A percentile compares a stretch with the other conserved stretches of the same genome.
Conservation (phyloP, 371 early-diverging fungal genomes). For the Encephalitozoon cuniculi region DNA sequence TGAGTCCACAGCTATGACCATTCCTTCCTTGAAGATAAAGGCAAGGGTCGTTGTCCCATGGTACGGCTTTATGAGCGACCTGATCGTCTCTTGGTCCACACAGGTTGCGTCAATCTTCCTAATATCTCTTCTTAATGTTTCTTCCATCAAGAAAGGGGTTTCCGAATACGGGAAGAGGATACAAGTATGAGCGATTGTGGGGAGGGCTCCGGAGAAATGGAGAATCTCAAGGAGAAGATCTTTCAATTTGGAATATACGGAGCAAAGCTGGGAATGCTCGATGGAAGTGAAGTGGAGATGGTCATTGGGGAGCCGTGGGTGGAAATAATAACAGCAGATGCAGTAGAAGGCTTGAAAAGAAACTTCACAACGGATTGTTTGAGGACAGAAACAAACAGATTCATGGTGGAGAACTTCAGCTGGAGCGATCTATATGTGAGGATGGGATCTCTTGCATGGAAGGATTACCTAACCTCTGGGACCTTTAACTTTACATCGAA, state of each 20-base stretch:
- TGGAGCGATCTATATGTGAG: conserved; percentile 13
- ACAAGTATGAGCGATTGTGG: not conserved
- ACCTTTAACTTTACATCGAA: conserved; percentile 28
- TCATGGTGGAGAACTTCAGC: not conserved
- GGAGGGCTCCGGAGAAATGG: not conserved
- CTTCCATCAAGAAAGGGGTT: conserved; percentile 18
- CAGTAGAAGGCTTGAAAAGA: not conserved
- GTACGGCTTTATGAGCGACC: conserved; percentile 29
- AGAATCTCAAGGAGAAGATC: conserved; percentile 24
- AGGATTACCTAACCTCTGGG: conserved; percentile 14
- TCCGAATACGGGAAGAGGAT: not conserved
- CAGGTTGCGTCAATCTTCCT: conserved; percentile 1
- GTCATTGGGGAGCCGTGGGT: conserved; percentile 9
- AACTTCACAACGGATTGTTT: not conserved
- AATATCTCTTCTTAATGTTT: conserved; percentile 14
- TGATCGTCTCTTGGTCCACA: conserved; percentile 13
- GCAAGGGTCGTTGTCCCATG: conserved; percentile 99
- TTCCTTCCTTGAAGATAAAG: conserved; percentile 89
- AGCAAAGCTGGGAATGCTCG: not conserved
- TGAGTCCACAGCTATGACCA: conserved; percentile 95
- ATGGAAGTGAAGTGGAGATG: conserved; percentile 5
- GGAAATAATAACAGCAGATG: conserved; percentile 11
- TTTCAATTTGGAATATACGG: conserved; percentile 46
- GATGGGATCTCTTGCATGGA: conserved; percentile 39
- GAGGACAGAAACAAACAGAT: not conserved